Evolutionary conservation across 495 filamentous ascomycete genomes (phyloP), one percentile per base, ranked within the genome.

Genomic region (Xanthoparmelia taractica): DNA sequence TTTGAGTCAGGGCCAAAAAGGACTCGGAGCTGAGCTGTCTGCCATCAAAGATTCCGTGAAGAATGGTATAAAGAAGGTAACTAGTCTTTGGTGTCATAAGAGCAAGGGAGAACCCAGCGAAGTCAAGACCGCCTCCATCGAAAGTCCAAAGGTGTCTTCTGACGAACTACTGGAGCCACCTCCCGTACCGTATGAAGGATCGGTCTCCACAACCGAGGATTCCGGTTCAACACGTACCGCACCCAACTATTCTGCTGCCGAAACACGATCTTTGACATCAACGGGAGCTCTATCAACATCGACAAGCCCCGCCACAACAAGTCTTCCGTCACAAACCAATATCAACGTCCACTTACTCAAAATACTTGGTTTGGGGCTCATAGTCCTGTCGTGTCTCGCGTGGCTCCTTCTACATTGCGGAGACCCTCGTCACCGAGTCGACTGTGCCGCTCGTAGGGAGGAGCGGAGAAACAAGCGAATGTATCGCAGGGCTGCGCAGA

Each of bases 391-490:
- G 6, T 63, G 77, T 41, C 63, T 73, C 20, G 66, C 66, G 2
- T 66, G 80, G 57, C 60, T 77, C 6, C 63, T 78, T 54, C 64
- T 73, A 20, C 67, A 68, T 54, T 60, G 73, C 37, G 69, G 70
- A 64, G 71, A 69, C 69, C 71, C 65, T 63, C 74, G 68, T 25
- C 67, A 61, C 57, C 77, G 73, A 50, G 78, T 63, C 13, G 75
- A 77, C 29, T 60, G 73, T 52, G 69, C 73, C 13, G 71, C 76
- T 43, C 65, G 67, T n/a, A 69, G 71, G 20, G 74, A 76, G 68
- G 74, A 79, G 60, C 73, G 77, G 54, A 70, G 73, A 43, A 65
- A 68, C 25, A 73, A 72, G 18, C 70, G 75, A 13, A 73, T 74
- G 11, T 77, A 76, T 27, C 70, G 75, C 20, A 71, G 71, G n/a